Evolutionary conservation across 345 rosid species (phyloP), one percentile per base, ranked within the genome.

Genomic region (Sonneratia caseolaris): DNA sequence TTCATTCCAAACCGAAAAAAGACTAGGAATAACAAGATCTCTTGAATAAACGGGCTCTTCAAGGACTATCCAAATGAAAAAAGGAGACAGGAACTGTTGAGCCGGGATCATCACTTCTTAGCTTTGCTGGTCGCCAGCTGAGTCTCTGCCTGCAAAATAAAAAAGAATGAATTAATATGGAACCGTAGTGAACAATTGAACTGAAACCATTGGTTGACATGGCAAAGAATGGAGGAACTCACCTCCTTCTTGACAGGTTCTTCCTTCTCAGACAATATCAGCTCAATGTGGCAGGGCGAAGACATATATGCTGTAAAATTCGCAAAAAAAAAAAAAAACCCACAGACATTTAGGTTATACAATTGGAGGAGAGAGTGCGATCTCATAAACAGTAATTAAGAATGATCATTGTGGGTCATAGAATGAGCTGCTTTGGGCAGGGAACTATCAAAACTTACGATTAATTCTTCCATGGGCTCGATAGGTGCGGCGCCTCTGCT

Each of bases 381-480:
- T 35, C 40, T 3, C 8, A 36, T 45, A 38, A 68, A 51, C 9
- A 14, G 22, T 14, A 11, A 24, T 3, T 0, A 4, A 11, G 2
- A 4, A 40, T 40, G 51, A 47, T 47, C 51, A 47, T 47, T 13
- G 15, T 47, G 13, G 9, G 51, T 13, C 51, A 47, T 13, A 8
- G 13, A 13, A 3, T 47, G 51, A 47, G 51, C 51, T 47, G 5
- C 45, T 47, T 8, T 47, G 13, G 51, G 51, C 51, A 7, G 15
- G 51, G 51, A 47, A 10, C 51, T 47, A 13, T 47, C 4, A 53
- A 19, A 59, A 73, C 84, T 43, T 77, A 74, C 84, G 83, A 45
- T 84, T 81, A 73, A 84, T 84, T 77, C 84, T 74, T 79, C 84
- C 87, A 47, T 84, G 84, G 15, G 87, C 87, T 27, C 84, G 66